Evolutionary conservation across 139 green algal species (phyloP).

Genomic region (Parachlorella kessleri): DNA sequence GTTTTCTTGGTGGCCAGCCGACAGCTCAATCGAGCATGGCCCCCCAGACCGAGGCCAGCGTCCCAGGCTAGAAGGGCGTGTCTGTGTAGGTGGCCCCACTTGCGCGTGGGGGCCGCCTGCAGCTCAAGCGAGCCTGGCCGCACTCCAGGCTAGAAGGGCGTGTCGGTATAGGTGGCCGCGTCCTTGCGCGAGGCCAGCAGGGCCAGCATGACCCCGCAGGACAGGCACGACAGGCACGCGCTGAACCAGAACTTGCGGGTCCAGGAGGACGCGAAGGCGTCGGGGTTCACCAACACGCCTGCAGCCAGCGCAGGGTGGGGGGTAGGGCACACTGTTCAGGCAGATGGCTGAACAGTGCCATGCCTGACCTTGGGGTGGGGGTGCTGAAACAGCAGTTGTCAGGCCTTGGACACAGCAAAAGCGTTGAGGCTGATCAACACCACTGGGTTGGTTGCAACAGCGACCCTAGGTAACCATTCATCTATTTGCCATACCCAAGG

Average conservation of each 20-base stretch:
- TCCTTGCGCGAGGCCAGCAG: conserved; percentile 24
- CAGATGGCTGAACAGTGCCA: too few relatives aligned
- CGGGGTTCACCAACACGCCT: conserved; percentile 22
- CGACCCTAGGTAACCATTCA: too few relatives aligned
- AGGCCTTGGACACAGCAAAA: too few relatives aligned
- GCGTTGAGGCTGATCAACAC: too few relatives aligned
- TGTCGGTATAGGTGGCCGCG: conserved; percentile 5
- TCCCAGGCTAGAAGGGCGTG: conserved; percentile 1
- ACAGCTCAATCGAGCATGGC: too few relatives aligned
- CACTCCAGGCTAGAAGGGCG: too few relatives aligned
- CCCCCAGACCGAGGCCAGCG: too few relatives aligned
- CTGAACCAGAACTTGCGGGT: conserved; percentile 25
- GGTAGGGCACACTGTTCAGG: not conserved
- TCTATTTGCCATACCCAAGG: too few relatives aligned
- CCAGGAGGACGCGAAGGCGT: conserved; percentile 6
- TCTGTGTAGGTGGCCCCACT: conserved; percentile 12
- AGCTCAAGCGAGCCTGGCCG: too few relatives aligned
- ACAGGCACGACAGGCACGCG: conserved; percentile 1
- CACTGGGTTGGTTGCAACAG: too few relatives aligned
- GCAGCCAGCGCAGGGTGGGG: not conserved
- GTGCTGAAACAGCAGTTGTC: not conserved
- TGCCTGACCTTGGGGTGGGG: not conserved
- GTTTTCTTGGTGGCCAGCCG: too few relatives aligned
- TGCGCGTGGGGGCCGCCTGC: too few relatives aligned
- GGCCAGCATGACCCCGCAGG: conserved; percentile 29